Base-by-base conservation (phyloP, 306 rosid species). In the Fragaria nilgerrensis region DNA sequence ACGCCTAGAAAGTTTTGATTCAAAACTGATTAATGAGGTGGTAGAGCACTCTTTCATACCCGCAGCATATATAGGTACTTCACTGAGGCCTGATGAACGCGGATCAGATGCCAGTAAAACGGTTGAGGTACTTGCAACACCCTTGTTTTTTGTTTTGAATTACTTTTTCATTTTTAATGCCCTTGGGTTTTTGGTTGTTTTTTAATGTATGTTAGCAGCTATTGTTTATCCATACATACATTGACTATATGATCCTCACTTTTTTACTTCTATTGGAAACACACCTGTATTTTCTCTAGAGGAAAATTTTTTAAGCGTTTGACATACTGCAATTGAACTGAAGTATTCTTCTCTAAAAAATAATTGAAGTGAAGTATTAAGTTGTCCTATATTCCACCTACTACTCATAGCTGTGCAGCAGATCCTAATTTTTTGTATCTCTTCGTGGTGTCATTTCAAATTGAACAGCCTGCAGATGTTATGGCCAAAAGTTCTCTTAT, bases 391-490 rank as follows among this genome's bases (percentile, higher is more conserved):
- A n/a, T 56, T 8, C 32, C 62, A 7, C 32, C 27, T 56, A 22
- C 27, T 20, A 56, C 29, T 9, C 22, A 56, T 56, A n/a, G 14
- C 62, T 56, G 29, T 22, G 5, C 14, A 56, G 62, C 62, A 56
- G 14, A 56, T 20, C 62, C 62, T 56, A 22, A 56, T 29, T n/a
- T 20, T 56, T 22, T 56, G 32, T 22, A 56, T 10, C 16, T 62
- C 13, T 49, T 48, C 2, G n/a, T 76, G 22, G 19, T 66, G 55
- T 45, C 59, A 22, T 56, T 16, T 50, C 43, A 27, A 32, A 67
- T 68, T 37, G 68, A 58, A 62, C 75, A 81, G 82, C 74, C 76
- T 50, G 81, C 83, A 50, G 52, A 73, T 50, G 27, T 70, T 76
- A 77, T 73, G 77, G 75, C 22, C 22, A 74, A 77, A 76, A 73